A percentile compares a stretch with the other conserved stretches of the same genome.
These are phyloP conservation scores for Neodidymelliopsis sp. DNA, from an alignment of 2,329 filamentous ascomycete species.

Conservation along the genomic window DNA sequence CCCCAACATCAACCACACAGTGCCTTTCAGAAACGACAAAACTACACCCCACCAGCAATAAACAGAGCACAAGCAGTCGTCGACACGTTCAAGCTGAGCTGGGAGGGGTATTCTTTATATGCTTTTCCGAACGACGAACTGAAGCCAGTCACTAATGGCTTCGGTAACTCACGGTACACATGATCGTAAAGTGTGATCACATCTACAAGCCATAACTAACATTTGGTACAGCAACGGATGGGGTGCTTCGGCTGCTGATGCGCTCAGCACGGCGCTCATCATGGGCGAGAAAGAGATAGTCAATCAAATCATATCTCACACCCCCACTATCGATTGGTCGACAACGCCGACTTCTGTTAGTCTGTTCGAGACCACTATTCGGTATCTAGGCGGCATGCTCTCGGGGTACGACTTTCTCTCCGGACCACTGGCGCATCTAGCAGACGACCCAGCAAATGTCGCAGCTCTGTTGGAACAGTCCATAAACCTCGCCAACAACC, in stretches of 20 bases:
- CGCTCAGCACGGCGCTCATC: slow-evolving; percentile 78
- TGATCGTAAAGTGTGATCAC: background rate
- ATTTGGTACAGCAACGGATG: slow-evolving; percentile 73
- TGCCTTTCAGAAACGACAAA: slow-evolving; percentile 18
- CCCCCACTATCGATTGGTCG: slow-evolving; percentile 75
- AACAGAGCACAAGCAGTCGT: slow-evolving; percentile 46
- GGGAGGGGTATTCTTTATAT: slow-evolving; percentile 68
- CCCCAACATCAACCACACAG: slow-evolving; percentile 9
- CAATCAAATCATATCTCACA: slow-evolving; percentile 72
- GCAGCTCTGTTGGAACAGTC: slow-evolving; percentile 72
- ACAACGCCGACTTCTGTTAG: slow-evolving; percentile 67
- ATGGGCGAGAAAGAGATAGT: slow-evolving; percentile 76
- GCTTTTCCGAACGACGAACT: slow-evolving; percentile 82
- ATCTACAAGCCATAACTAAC: slow-evolving; percentile 1
- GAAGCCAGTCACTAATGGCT: slow-evolving; percentile 70
- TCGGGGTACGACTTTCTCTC: slow-evolving; percentile 78
- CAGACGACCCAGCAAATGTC: slow-evolving; percentile 58
- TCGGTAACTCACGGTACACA: slow-evolving; percentile 71
- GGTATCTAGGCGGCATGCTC: slow-evolving; percentile 82
- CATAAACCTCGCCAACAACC: slow-evolving; percentile 70
- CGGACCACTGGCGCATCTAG: slow-evolving; percentile 66
- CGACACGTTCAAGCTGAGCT: slow-evolving; percentile 44
- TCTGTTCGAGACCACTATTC: slow-evolving; percentile 89
- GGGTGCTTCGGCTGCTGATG: slow-evolving; percentile 84
- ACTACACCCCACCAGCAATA: slow-evolving; percentile 10